Evolutionary conservation across 306 rosid species (phyloP).

Genomic region (Pterocarpus macrocarpus): DNA sequence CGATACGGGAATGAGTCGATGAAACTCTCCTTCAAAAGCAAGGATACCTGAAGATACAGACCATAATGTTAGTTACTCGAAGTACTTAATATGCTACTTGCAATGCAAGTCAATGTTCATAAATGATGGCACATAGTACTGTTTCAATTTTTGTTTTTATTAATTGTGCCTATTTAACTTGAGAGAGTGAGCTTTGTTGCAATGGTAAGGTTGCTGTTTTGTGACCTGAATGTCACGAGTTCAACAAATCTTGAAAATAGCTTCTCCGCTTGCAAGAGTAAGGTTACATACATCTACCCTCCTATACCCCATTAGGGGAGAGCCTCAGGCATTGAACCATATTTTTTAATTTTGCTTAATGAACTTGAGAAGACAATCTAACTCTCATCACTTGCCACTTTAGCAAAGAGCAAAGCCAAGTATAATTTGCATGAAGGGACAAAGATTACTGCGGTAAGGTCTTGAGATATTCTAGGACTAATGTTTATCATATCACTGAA

Average conservation of each 20-base stretch:
- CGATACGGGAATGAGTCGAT: constrained; percentile 88
- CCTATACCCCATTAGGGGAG: too few species aligned
- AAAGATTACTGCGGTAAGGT: not conserved
- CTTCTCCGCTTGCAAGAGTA: too few species aligned
- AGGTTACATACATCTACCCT: too few species aligned
- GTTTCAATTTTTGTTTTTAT: not conserved
- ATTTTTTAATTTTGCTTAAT: not conserved
- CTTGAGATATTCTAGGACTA: not conserved
- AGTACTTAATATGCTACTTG: constrained; percentile 28
- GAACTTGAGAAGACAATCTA: constrained; percentile 18
- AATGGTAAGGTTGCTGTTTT: too few species aligned
- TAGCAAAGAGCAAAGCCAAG: constrained; percentile 5
- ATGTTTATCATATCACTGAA: not conserved
- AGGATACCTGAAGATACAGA: constrained; percentile 73
- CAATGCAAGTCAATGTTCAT: constrained; percentile 32
- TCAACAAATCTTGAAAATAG: too few species aligned
- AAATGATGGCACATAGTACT: constrained; percentile 24
- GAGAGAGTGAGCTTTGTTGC: too few species aligned
- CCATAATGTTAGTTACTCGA: constrained; percentile 41
- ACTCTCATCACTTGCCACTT: constrained; percentile 8
- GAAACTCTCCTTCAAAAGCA: constrained; percentile 98
- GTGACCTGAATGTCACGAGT: too few species aligned
- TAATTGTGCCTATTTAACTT: too few species aligned
- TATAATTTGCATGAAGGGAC: constrained; percentile 10
- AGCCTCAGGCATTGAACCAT: too few species aligned